A percentile compares a stretch with the other conserved stretches of the same genome.
Evolutionary conservation across 2,329 filamentous ascomycete species (phyloP).

Genomic region (Botryosphaeria agaves): DNA sequence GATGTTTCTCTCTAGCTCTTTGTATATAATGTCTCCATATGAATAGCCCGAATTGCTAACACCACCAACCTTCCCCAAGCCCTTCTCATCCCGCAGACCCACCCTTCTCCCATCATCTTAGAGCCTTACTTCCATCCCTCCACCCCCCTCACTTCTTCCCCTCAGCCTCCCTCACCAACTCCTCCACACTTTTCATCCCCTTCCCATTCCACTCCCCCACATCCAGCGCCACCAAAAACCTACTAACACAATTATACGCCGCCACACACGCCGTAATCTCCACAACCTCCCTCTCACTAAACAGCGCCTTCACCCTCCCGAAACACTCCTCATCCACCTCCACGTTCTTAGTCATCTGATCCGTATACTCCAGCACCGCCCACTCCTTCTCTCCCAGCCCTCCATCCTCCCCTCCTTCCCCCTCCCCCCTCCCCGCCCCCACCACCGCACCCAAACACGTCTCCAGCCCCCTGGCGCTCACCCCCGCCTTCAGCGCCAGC

Average conservation of each 20-base stretch:
- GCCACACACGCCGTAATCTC: conserved; percentile 68
- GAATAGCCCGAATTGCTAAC: too few species aligned
- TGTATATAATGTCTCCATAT: too few species aligned
- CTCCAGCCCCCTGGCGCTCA: conserved; percentile 32
- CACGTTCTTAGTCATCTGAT: conserved; percentile 68
- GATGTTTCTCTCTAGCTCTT: too few species aligned
- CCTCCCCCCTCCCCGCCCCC: conserved; percentile 15
- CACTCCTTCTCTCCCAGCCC: conserved; percentile 42
- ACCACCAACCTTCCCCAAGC: too few species aligned
- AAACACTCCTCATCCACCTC: conserved; percentile 54
- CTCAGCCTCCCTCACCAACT: too few species aligned
- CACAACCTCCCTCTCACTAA: conserved; percentile 56
- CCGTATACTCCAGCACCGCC: conserved; percentile 55
- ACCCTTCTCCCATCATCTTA: too few species aligned
- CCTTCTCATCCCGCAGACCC: too few species aligned
- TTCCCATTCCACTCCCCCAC: conserved; percentile 28
- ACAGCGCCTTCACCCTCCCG: conserved; percentile 39
- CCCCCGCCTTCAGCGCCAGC: conserved; percentile 42
- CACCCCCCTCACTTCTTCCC: too few species aligned
- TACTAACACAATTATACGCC: conserved; percentile 71
- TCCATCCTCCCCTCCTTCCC: conserved; percentile 10
- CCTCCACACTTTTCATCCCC: too few species aligned
- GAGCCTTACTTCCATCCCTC: too few species aligned
- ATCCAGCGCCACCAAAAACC: conserved; percentile 68
- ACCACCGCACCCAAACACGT: conserved; percentile 7